Evolutionary conservation across 192 early-diverging fungal species (phyloP), one percentile per base, ranked within the genome.

Genomic region (Helicostylum pulchrum): DNA sequence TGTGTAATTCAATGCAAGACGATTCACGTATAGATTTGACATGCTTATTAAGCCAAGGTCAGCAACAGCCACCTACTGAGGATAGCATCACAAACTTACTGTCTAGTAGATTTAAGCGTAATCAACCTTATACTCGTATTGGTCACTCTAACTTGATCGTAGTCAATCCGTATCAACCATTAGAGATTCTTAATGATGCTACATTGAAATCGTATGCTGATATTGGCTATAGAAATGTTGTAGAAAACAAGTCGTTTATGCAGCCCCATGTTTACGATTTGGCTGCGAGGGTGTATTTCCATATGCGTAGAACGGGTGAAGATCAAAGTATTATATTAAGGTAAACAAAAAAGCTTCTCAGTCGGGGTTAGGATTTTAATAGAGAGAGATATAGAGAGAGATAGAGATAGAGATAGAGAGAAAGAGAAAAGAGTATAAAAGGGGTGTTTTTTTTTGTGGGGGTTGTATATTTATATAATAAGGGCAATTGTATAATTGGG

Each of bases 291-390:
- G 80, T 88, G 4, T 92, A 92, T 66, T 79, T 87, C 55, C 88
- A 90, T 55, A 74, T 92, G 76, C 73, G 89, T 57, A 72, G 88
- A 56, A 79, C 85, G 14, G 87, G 86, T 11, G 83, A 91, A 68
- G 89, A 92, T 75, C 90, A 92, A 66, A 74, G 77, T 51, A 76
- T 92, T 19, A 67, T 92, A 12, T 74, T 91, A 48, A 89, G 83
- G 85, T 78, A 78, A 64, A 52, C 7, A 23, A 26, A 14, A 26
- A 30, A 23, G 32, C 7, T 32, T 62, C 48, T 62, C 45, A 19
- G 53, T 58, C 56, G 56, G 56, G 56, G 56, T 43, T 58, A 58
- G 19, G 56, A 58, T 39, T 9, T 36, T 58, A 43, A 26, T 26
- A 26, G 26, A 26, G 26, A 26, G 56, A 5, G 7, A 36, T 5